phyloP scores from a whole-genome alignment of 2,329 filamentous ascomycete genomes.

The Cercospora sojina region DNA sequence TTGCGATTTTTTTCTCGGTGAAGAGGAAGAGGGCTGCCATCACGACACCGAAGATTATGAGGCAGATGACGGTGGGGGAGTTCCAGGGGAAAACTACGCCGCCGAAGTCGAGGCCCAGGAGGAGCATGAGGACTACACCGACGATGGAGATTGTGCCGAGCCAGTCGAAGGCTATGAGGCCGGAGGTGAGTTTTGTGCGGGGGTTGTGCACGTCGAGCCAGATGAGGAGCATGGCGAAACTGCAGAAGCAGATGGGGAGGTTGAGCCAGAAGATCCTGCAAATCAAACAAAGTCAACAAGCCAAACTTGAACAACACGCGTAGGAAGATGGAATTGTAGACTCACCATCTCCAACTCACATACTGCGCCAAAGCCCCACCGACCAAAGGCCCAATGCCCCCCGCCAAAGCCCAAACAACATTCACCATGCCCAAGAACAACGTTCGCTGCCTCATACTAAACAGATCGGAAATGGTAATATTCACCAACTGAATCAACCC shows the following conservation, averaged over 20 bases:
- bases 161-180: constrained; percentile 56
- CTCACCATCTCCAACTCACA: constrained; percentile 53
- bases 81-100: constrained; percentile 55
- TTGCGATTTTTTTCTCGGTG: constrained; percentile 63
- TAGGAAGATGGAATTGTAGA: too few relatives aligned
- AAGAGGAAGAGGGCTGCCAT: constrained; percentile 56
- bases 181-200: constrained; percentile 49
- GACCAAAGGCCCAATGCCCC: constrained; percentile 53
- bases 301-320: too few relatives aligned
- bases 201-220: constrained; percentile 58
- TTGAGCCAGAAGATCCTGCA: constrained; percentile 52
- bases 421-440: constrained; percentile 54
- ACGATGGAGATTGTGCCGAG: constrained; percentile 54
- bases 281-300: not conserved
- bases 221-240: constrained; percentile 51
- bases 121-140: constrained; percentile 52
- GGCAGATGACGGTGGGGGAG: constrained; percentile 55
- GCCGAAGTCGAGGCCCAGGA: constrained; percentile 56
- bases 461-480: constrained; percentile 57
- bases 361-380: constrained; percentile 52
- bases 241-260: constrained; percentile 51
- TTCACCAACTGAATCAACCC: constrained; percentile 54
- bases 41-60: constrained; percentile 53
- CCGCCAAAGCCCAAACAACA: constrained; percentile 57
- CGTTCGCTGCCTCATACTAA: constrained; percentile 44